These are phyloP conservation scores for Suillus placidus DNA, from an alignment of 768 basidiomycete species.

Conservation along the genomic window DNA sequence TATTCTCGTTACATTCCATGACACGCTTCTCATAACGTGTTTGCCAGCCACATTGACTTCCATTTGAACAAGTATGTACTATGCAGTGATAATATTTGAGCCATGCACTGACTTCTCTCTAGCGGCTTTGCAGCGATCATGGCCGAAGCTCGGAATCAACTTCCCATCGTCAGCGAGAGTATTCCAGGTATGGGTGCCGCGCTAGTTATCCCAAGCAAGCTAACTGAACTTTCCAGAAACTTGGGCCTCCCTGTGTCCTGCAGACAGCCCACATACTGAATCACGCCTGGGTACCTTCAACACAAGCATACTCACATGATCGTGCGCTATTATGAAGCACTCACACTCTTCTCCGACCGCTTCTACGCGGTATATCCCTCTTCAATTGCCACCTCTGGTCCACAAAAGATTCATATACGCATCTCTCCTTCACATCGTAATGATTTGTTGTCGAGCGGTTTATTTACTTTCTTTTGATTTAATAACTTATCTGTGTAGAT, in stretches of 20 bases:
- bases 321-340: not conserved
- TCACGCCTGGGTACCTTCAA: not conserved
- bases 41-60: conserved; percentile 34
- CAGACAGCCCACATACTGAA: conserved; percentile 4
- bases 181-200: conserved; percentile 23
- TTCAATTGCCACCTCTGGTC: not conserved
- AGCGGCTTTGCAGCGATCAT: conserved; percentile 36
- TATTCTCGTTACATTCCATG: not conserved
- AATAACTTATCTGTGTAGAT: not conserved
- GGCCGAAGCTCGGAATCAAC: conserved; percentile 27
- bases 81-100: not conserved
- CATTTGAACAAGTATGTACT: conserved; percentile 31
- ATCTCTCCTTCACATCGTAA: not conserved
- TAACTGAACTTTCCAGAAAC: conserved; percentile 16
- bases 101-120: conserved; percentile 10
- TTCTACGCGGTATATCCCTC: not conserved
- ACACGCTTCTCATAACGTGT: conserved; percentile 5
- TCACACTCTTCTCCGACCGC: not conserved
- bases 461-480: not conserved
- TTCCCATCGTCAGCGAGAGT: not conserved
- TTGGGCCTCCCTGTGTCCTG: conserved; percentile 15
- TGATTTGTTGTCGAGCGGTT: not conserved
- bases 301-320: not conserved
- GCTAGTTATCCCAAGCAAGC: not conserved
- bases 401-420: not conserved